A percentile compares a stretch with the other conserved stretches of the same genome.
Evolutionary conservation across 2,329 filamentous ascomycete genomes (phyloP).

Genomic region (Colletotrichum theobromicola): DNA sequence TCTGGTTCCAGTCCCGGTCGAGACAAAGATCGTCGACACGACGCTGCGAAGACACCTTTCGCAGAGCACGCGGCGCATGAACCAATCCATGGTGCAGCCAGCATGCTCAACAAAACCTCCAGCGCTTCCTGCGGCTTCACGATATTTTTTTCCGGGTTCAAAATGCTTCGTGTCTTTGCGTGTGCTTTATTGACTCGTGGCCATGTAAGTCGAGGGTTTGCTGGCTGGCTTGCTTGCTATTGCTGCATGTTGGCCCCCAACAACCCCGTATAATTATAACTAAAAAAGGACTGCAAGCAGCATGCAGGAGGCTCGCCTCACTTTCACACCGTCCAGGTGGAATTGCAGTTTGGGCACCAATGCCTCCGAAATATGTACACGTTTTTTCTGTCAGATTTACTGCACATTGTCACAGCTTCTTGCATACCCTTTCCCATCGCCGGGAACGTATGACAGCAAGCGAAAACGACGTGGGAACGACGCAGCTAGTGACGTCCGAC

Average conservation of each 20-base stretch:
- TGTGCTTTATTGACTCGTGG: neutral
- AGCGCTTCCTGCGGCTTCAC: constrained; percentile 15
- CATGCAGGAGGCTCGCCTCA: constrained; percentile 15
- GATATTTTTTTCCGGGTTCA: neutral
- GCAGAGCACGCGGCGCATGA: neutral
- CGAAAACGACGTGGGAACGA: neutral
- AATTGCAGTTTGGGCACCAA: constrained; percentile 19
- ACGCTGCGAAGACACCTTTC: neutral
- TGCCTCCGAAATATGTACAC: neutral
- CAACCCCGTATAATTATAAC: neutral
- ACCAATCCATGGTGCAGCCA: neutral
- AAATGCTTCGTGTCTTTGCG: neutral
- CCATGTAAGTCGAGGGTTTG: neutral
- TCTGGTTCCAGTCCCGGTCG: neutral
- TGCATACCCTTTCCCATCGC: neutral
- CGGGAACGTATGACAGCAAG: neutral
- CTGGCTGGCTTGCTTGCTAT: neutral
- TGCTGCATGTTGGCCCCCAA: neutral
- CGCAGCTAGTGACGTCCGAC: constrained; percentile 19
- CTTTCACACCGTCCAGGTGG: neutral
- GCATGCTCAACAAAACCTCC: neutral
- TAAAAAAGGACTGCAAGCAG: neutral
- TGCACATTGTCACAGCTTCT: neutral
- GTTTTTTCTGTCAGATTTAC: neutral
- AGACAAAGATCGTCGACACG: neutral